A percentile compares a stretch with the other conserved stretches of the same genome.
Evolutionary conservation across 2,329 filamentous ascomycete species (phyloP).

Genomic region (Pseudogymnoascus sp.): DNA sequence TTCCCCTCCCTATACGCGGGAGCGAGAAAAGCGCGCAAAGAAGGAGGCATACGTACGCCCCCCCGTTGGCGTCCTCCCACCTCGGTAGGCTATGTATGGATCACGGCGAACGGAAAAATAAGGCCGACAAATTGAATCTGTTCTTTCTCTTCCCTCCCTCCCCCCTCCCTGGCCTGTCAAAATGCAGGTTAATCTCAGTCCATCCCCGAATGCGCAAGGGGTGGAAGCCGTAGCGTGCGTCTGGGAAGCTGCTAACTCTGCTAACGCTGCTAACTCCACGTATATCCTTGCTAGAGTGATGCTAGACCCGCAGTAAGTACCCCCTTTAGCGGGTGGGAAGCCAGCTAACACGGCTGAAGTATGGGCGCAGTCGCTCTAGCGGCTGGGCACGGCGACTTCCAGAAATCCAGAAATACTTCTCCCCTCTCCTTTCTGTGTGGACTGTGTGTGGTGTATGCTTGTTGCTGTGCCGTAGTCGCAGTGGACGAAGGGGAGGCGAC

Average conservation of each 20-base stretch:
- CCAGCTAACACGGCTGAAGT: background rate
- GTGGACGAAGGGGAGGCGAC: background rate
- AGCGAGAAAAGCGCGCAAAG: background rate
- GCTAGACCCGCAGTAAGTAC: background rate
- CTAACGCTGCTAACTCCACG: background rate
- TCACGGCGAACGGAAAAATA: background rate
- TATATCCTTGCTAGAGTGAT: background rate
- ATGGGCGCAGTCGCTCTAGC: slow-evolving; percentile 3
- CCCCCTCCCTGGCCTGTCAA: background rate
- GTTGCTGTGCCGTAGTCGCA: background rate
- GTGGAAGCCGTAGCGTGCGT: background rate
- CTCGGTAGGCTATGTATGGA: background rate
- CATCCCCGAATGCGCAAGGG: background rate
- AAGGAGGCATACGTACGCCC: background rate
- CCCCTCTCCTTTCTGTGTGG: background rate
- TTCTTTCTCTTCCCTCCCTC: background rate
- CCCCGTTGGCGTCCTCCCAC: background rate
- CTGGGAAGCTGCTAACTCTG: background rate
- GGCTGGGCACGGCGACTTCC: slow-evolving; percentile 1
- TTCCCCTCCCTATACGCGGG: background rate
- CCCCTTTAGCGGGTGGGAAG: background rate
- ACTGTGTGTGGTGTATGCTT: background rate
- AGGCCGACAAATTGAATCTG: slow-evolving; percentile 1
- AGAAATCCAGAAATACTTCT: slow-evolving; percentile 3
- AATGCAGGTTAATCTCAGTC: slow-evolving; percentile 7